A percentile compares a stretch with the other conserved stretches of the same genome.
phyloP scores from a whole-genome alignment of 345 rosid genomes.

The Syzygium aromaticum region DNA sequence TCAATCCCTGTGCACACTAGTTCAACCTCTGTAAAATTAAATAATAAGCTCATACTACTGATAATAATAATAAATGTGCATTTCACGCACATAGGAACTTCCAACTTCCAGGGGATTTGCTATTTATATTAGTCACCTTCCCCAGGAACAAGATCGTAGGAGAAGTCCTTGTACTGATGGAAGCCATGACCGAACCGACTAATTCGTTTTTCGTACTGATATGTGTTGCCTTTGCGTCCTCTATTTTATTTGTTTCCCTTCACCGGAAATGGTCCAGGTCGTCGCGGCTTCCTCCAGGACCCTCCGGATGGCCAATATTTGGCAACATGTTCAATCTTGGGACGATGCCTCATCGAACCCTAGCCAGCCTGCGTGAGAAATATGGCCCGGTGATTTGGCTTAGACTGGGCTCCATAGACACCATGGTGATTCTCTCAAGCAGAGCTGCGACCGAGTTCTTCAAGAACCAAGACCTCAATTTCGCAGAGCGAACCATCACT shows the following conservation, averaged over 20 bases:
- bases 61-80: neutral
- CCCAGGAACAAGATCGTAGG: neutral
- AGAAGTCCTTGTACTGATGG: neutral
- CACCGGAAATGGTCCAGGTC: neutral
- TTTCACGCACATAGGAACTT: neutral
- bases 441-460: constrained; percentile 36
- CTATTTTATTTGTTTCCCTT: neutral
- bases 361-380: constrained; percentile 16
- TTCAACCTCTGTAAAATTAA: neutral
- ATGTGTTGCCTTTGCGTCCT: neutral
- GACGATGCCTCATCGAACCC: constrained; percentile 38
- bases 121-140: neutral
- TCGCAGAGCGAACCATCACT: constrained; percentile 37
- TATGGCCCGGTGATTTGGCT: constrained; percentile 46
- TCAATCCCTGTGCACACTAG: neutral
- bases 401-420: constrained; percentile 31
- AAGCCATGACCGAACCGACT: neutral
- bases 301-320: constrained; percentile 50
- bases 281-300: constrained; percentile 41
- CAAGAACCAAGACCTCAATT: constrained; percentile 47
- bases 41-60: neutral
- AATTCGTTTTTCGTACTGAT: neutral
- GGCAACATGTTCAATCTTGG: constrained; percentile 51
- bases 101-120: neutral
- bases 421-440: constrained; percentile 44